phyloP scores from a whole-genome alignment of 192 early-diverging fungal genomes.

The Coemansia sp. region DNA sequence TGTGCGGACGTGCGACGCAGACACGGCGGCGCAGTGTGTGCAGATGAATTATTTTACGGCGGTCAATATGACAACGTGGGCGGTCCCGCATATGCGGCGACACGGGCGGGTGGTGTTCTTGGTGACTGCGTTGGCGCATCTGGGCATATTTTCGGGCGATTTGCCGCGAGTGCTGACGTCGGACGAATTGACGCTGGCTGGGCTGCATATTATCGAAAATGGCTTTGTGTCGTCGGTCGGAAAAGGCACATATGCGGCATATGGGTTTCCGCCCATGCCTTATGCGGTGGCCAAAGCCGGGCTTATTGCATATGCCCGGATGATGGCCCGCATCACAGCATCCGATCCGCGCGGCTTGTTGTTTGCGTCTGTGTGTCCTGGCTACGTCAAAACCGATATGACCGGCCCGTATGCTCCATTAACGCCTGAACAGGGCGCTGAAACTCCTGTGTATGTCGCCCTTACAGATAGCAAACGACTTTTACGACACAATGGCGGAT shows the following conservation, averaged over 20 bases:
- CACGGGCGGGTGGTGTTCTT: conserved; percentile 39
- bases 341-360: conserved; percentile 27
- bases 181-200: conserved; percentile 29
- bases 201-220: conserved; percentile 49
- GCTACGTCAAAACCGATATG: conserved; percentile 45
- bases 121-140: conserved; percentile 47
- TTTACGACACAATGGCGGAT: conserved; percentile 37
- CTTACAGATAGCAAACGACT: conserved; percentile 39
- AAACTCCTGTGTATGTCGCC: conserved; percentile 48
- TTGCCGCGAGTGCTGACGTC: conserved; percentile 43
- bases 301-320: conserved; percentile 44
- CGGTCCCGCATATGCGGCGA: conserved; percentile 39
- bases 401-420: conserved; percentile 46
- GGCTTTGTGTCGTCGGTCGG: conserved; percentile 49
- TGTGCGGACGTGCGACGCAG: conserved; percentile 31
- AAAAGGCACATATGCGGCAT: conserved; percentile 33
- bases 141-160: conserved; percentile 54
- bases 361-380: conserved; percentile 52
- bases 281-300: conserved; percentile 53
- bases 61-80: conserved; percentile 27
- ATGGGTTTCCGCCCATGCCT: conserved; percentile 53
- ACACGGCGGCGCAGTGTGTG: conserved; percentile 29
- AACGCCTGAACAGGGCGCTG: conserved; percentile 46
- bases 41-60: conserved; percentile 49
- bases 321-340: conserved; percentile 31